Evolutionary conservation across 495 filamentous ascomycete genomes (phyloP).

Genomic region (Penicillium atrosanguineum): DNA sequence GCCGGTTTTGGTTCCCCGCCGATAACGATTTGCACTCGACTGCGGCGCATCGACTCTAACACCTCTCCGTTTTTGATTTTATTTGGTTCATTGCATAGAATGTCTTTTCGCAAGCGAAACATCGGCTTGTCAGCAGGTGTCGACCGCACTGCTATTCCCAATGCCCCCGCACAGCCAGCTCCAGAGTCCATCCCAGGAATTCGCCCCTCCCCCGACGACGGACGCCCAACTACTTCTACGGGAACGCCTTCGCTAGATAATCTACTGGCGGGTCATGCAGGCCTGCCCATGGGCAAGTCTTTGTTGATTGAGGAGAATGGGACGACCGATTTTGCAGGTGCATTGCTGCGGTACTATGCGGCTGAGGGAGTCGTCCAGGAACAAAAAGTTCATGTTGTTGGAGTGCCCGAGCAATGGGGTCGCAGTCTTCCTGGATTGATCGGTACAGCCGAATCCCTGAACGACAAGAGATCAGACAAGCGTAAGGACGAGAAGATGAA

Average conservation of each 20-base stretch:
- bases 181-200: slow-evolving; percentile 59
- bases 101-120: slow-evolving; percentile 92
- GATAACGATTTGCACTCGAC: slow-evolving; percentile 19
- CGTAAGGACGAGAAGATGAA: slow-evolving; percentile 78
- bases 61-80: neutral
- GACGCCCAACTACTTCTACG: slow-evolving; percentile 85
- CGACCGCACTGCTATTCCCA: slow-evolving; percentile 29
- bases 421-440: slow-evolving; percentile 76
- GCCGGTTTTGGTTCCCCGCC: slow-evolving; percentile 29
- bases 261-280: slow-evolving; percentile 84
- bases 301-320: slow-evolving; percentile 88
- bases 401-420: slow-evolving; percentile 74
- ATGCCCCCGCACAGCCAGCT: slow-evolving; percentile 32
- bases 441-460: slow-evolving; percentile 45
- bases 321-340: slow-evolving; percentile 89
- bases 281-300: slow-evolving; percentile 76
- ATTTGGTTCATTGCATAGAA: slow-evolving; percentile 27
- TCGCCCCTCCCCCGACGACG: slow-evolving; percentile 85
- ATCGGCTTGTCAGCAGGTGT: slow-evolving; percentile 57
- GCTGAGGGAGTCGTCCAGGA: slow-evolving; percentile 92
- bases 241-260: slow-evolving; percentile 81
- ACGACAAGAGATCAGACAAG: slow-evolving; percentile 38
- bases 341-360: slow-evolving; percentile 83
- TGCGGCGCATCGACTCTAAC: neutral
- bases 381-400: slow-evolving; percentile 82